phyloP scores from a whole-genome alignment of 345 rosid genomes.

The Euphorbia lathyris region DNA sequence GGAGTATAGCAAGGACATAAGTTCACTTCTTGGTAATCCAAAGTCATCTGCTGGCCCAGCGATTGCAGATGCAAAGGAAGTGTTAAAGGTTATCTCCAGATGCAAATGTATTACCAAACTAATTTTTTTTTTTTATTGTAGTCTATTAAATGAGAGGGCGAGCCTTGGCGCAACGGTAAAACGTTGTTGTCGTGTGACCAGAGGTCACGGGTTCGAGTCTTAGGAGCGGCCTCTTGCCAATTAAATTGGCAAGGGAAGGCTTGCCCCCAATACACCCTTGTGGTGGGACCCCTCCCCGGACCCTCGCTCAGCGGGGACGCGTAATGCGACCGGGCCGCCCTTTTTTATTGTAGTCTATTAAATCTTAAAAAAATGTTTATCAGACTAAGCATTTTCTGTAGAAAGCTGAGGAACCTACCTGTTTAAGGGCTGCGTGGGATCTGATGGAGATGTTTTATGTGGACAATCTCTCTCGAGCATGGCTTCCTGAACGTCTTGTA shows the following conservation, averaged over 20 bases:
- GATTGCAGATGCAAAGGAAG: slow-evolving; percentile 60
- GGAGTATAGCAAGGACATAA: slow-evolving; percentile 87
- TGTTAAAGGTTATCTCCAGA: slow-evolving; percentile 46
- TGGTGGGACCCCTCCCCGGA: no score
- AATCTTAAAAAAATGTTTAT: background rate
- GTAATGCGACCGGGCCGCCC: no score
- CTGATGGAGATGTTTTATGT: slow-evolving; percentile 86
- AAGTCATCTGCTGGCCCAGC: slow-evolving; percentile 31
- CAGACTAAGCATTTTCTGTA: slow-evolving; percentile 17
- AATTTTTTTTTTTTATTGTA: no score
- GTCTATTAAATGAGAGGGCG: no score
- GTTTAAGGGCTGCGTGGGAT: slow-evolving; percentile 95
- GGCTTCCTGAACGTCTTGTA: slow-evolving; percentile 78
- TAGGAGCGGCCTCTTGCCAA: no score
- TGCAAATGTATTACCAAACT: background rate
- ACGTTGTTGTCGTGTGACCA: no score
- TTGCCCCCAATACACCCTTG: no score
- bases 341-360: background rate
- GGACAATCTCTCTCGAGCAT: slow-evolving; percentile 63
- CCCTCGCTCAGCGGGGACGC: no score
- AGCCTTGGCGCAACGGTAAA: no score
- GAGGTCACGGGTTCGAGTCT: no score
- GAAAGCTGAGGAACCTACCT: slow-evolving; percentile 54
- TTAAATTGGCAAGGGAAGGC: no score
- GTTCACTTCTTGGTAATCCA: slow-evolving; percentile 52